These are phyloP conservation scores for Elaeagnus macrophylla DNA, from an alignment of 306 rosid genomes.

Conservation along the genomic window DNA sequence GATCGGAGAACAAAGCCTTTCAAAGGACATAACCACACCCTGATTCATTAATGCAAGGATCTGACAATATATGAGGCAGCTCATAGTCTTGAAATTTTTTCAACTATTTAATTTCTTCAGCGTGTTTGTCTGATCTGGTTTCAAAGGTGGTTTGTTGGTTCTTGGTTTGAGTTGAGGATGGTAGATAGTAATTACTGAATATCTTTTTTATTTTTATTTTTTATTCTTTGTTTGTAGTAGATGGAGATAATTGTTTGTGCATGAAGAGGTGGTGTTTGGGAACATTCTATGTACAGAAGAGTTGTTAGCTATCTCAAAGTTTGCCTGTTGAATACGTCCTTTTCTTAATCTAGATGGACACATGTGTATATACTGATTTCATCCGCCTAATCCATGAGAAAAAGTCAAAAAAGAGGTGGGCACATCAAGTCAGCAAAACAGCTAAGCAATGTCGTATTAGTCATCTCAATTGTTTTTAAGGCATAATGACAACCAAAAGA, in stretches of 20 bases:
- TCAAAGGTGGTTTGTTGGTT: slow-evolving; percentile 20
- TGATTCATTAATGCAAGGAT: slow-evolving; percentile 10
- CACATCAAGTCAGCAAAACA: too few species aligned
- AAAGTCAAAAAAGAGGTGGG: background rate
- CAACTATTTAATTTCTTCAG: slow-evolving; percentile 34
- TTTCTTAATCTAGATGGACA: background rate
- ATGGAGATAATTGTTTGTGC: slow-evolving; percentile 49
- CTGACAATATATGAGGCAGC: slow-evolving; percentile 28
- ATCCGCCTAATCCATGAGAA: too few species aligned
- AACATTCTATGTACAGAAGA: slow-evolving; percentile 25
- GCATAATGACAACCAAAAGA: too few species aligned
- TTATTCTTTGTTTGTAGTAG: slow-evolving; percentile 18
- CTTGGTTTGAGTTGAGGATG: slow-evolving; percentile 12
- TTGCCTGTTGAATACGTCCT: too few species aligned
- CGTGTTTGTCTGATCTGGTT: slow-evolving; percentile 23
- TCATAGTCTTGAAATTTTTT: slow-evolving; percentile 18
- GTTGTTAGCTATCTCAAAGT: too few species aligned
- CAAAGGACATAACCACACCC: slow-evolving; percentile 21
- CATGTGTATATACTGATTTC: slow-evolving; percentile 7
- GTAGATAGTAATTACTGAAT: background rate
- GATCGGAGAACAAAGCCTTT: slow-evolving; percentile 48
- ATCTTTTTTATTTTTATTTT: slow-evolving; percentile 3
- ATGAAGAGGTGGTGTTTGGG: slow-evolving; percentile 36
- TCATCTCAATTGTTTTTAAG: too few species aligned
- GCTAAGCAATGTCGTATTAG: too few species aligned